These are phyloP conservation scores for Fusarium azukiicola DNA, from an alignment of 2,329 filamentous ascomycete species.

Conservation along the genomic window DNA sequence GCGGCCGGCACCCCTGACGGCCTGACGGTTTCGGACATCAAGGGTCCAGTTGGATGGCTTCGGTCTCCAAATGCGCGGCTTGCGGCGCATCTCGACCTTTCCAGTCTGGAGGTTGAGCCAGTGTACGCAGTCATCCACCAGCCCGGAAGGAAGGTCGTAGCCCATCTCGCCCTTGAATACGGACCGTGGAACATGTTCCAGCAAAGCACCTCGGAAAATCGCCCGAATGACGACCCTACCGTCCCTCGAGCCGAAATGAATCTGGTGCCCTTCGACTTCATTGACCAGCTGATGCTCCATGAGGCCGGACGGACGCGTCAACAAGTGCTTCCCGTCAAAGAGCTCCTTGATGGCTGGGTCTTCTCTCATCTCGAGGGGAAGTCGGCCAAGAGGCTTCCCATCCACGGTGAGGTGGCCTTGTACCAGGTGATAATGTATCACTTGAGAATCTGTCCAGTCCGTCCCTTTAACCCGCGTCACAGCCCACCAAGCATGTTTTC, in stretches of 20 bases:
- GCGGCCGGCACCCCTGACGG: slow-evolving; percentile 39
- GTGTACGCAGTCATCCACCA: slow-evolving; percentile 77
- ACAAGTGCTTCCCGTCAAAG: slow-evolving; percentile 74
- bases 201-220: slow-evolving; percentile 28
- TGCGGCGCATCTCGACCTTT: slow-evolving; percentile 73
- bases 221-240: slow-evolving; percentile 68
- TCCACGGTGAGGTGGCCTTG: slow-evolving; percentile 63
- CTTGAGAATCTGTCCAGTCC: slow-evolving; percentile 36
- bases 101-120: slow-evolving; percentile 74
- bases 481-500: slow-evolving; percentile 25
- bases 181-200: slow-evolving; percentile 60
- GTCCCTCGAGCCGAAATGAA: slow-evolving; percentile 77
- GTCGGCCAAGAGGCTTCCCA: slow-evolving; percentile 62
- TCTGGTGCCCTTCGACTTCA: slow-evolving; percentile 41
- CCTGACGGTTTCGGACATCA: slow-evolving; percentile 50
- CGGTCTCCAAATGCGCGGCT: slow-evolving; percentile 57
- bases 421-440: slow-evolving; percentile 59
- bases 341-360: slow-evolving; percentile 68
- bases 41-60: slow-evolving; percentile 60
- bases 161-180: slow-evolving; percentile 51
- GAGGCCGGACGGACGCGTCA: slow-evolving; percentile 73
- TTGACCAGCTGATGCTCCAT: slow-evolving; percentile 72
- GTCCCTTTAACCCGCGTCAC: not conserved
- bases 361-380: slow-evolving; percentile 74
- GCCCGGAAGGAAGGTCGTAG: slow-evolving; percentile 72